Conservation (phyloP, 768 basidiomycete genomes). For the Lanmaoa pseudosensibilis region DNA sequence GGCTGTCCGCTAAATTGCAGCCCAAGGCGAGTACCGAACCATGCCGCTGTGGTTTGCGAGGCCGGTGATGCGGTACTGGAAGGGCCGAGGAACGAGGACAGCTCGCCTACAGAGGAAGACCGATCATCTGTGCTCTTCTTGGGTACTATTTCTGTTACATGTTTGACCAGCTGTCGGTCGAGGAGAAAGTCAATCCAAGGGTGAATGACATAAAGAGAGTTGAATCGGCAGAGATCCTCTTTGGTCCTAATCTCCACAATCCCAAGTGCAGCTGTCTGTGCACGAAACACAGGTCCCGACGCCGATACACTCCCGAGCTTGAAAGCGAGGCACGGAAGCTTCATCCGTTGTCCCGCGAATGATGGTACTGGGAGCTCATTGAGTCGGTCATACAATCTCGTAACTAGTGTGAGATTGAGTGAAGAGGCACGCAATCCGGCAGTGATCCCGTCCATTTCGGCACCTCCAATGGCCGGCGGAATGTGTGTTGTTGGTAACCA, state of each 20-base stretch:
- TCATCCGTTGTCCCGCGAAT: background rate
- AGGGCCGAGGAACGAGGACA: too few species aligned
- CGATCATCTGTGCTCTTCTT: background rate
- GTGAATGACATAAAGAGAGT: conserved; percentile 8
- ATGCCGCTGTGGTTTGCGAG: background rate
- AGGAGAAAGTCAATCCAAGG: conserved; percentile 19
- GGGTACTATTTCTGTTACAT: background rate
- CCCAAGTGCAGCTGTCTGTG: conserved; percentile 1
- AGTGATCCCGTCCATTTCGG: background rate
- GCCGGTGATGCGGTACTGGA: background rate
- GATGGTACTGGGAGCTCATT: background rate
- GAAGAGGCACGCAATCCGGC: background rate
- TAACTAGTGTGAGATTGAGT: background rate
- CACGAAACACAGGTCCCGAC: background rate
- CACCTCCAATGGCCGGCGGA: background rate
- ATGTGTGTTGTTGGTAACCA: background rate
- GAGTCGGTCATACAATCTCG: background rate
- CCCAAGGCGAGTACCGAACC: background rate
- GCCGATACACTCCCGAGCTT: background rate
- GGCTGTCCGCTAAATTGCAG: background rate
- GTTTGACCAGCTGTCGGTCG: background rate
- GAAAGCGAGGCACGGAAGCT: conserved; percentile 11
- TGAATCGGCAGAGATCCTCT: conserved; percentile 5
- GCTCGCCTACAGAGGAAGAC: background rate
- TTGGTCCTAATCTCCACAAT: conserved; percentile 3